phyloP scores from a whole-genome alignment of 164 flowering plant species.

The Cinnamomum micranthum region DNA sequence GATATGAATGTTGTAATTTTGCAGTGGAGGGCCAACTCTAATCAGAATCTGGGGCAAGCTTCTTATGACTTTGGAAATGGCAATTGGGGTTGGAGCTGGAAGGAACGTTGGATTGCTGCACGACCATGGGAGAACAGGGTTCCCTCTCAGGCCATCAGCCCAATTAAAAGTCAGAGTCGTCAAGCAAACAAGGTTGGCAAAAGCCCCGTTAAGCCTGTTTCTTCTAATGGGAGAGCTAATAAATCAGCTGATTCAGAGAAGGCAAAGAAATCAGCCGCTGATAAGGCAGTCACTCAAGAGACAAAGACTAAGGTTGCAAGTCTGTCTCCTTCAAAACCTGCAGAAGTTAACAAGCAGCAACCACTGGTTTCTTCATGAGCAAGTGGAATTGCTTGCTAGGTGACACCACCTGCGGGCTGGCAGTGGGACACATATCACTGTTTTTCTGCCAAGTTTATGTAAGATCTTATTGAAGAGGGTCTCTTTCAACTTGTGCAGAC shows the following conservation, averaged over 20 bases:
- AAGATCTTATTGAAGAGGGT: background rate
- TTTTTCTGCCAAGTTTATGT: background rate
- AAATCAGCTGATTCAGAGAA: conserved; percentile 14
- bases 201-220: conserved; percentile 30
- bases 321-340: conserved; percentile 16
- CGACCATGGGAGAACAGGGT: conserved; percentile 90
- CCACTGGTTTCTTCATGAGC: background rate
- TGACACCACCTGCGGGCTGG: background rate
- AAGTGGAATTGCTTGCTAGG: background rate
- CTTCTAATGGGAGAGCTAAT: conserved; percentile 36
- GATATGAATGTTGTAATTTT: conserved; percentile 13
- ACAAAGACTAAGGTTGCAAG: conserved; percentile 18
- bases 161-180: conserved; percentile 37
- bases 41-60: conserved; percentile 30
- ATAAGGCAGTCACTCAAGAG: conserved; percentile 26
- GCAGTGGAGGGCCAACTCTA: conserved; percentile 76
- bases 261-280: conserved; percentile 48
- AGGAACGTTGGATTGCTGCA: conserved; percentile 89
- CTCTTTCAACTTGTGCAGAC: background rate
- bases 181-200: conserved; percentile 27
- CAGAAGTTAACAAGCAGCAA: conserved; percentile 17
- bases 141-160: conserved; percentile 28
- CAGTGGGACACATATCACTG: background rate
- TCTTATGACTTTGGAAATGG: conserved; percentile 49
- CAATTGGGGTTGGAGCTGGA: conserved; percentile 96